Base-by-base conservation (phyloP, 768 basidiomycete genomes). In the Trametes gibbosa region DNA sequence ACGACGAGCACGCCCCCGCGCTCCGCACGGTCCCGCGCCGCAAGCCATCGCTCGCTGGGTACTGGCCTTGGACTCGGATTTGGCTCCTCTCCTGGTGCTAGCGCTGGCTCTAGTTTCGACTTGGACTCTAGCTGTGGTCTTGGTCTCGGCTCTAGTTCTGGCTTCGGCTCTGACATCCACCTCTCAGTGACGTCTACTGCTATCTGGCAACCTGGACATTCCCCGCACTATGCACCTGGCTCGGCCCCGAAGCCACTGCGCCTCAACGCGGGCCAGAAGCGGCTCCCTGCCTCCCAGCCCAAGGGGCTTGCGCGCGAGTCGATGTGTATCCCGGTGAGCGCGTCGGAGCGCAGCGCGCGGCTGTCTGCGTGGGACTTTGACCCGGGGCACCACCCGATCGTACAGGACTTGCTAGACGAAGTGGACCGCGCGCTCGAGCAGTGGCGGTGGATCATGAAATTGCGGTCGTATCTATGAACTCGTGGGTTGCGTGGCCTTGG, bases 351-450 rank as follows among this genome's bases (percentile, higher is more conserved):
- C 17, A n/a, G 40, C 14, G 59, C 53, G 40, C 37, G 59, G 39
- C 41, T 54, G 21, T 53, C 52, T 27, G 40, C 48, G 21, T 60
- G 53, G 48, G 47, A 45, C 16, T 23, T 54, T 29, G 59, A 60
- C 29, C 53, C 47, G 8, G 59, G 53, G 13, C 59, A 58, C 50
- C 56, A 63, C 48, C 61, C 61, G 14, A 50, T 62, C 23, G 17
- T 62, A 35, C 50, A 45, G 52, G 61, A 47, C 3, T 16, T 61
- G 49, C n/a, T 61, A 14, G 49, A 54, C 17, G 50, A 61, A 35
- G 50, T 61, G 35, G 54, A 56, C n/a, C 50, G 49, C 50, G 54
- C 60, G 42, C 34, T 56, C n/a, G 50, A 56, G 42, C 53, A 61
- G 50, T 61, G 60, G 60, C 16, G 41, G 39, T 37, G 50, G 50